Percentiles rank a stretch among this genome's conserved stretches.
phyloP scores from a whole-genome alignment of 208 protist species.

The Crithidia brevicula region DNA sequence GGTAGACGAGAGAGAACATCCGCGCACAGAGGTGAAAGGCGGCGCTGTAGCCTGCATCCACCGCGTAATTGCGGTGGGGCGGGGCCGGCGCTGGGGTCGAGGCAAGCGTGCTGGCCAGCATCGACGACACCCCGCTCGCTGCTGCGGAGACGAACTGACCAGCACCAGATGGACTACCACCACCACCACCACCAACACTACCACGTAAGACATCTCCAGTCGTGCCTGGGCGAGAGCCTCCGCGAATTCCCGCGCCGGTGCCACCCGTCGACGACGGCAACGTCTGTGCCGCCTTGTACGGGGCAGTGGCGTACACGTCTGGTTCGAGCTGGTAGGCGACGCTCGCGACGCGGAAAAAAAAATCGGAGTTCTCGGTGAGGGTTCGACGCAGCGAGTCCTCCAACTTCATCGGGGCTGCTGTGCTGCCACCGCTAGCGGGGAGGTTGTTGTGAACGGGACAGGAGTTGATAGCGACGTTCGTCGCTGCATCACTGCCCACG shows the following conservation, averaged over 20 bases:
- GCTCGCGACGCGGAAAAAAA: slow-evolving; percentile 45
- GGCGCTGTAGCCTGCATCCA: slow-evolving; percentile 36
- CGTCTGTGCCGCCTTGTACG: slow-evolving; percentile 6
- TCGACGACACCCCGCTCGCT: slow-evolving; percentile 20
- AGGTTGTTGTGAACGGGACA: background rate
- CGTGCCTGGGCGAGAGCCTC: background rate
- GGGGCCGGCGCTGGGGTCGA: background rate
- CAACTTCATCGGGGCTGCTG: slow-evolving; percentile 3
- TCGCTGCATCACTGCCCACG: slow-evolving; percentile 3
- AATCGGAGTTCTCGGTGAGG: slow-evolving; percentile 31
- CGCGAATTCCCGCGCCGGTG: background rate
- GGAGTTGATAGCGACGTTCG: background rate
- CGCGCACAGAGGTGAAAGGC: slow-evolving; percentile 39
- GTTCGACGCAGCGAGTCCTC: slow-evolving; percentile 27
- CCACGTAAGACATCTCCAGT: background rate
- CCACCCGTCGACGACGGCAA: slow-evolving; percentile 1
- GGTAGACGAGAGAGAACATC: slow-evolving; percentile 36
- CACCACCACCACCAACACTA: background rate
- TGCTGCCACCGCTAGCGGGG: background rate
- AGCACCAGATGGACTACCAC: background rate
- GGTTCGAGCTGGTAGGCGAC: slow-evolving; percentile 40
- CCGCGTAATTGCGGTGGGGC: slow-evolving; percentile 27
- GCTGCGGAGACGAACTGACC: slow-evolving; percentile 8
- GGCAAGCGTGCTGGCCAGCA: slow-evolving; percentile 22
- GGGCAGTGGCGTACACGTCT: background rate